Percentiles rank a stretch among this genome's conserved stretches.
These are phyloP conservation scores for Ambispora gerdemannii DNA, from an alignment of 192 early-diverging fungal species.

Conservation along the genomic window DNA sequence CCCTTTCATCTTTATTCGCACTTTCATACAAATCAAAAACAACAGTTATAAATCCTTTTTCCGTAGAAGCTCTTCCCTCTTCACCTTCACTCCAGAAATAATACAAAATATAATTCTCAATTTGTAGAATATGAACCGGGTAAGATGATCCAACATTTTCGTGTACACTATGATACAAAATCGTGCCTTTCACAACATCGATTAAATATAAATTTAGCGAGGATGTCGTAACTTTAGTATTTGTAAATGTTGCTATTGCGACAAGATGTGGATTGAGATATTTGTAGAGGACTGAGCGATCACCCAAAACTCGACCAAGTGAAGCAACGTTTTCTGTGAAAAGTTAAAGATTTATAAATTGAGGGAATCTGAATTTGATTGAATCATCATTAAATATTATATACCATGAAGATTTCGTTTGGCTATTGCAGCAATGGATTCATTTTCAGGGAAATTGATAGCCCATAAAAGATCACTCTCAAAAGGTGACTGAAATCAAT, in stretches of 20 bases:
- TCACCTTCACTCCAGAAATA: slow-evolving; percentile 83
- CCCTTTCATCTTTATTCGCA: slow-evolving; percentile 63
- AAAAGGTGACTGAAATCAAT: slow-evolving; percentile 2
- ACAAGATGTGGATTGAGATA: slow-evolving; percentile 94
- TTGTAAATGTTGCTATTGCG: slow-evolving; percentile 64
- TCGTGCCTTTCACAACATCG: slow-evolving; percentile 83
- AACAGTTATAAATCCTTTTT: slow-evolving; percentile 75
- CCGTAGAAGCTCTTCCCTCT: slow-evolving; percentile 34
- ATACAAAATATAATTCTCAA: slow-evolving; percentile 87
- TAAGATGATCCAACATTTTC: slow-evolving; percentile 50
- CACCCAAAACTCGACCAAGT: slow-evolving; percentile 87
- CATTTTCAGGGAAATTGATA: slow-evolving; percentile 55
- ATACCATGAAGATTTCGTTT: slow-evolving; percentile 41
- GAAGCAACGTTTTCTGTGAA: slow-evolving; percentile 70
- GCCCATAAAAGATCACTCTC: slow-evolving; percentile 39
- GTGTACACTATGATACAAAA: slow-evolving; percentile 72
- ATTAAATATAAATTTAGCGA: slow-evolving; percentile 73
- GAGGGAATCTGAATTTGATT: background rate
- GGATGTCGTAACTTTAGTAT: slow-evolving; percentile 26
- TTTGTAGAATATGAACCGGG: slow-evolving; percentile 66
- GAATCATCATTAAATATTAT: background rate
- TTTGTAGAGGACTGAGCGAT: slow-evolving; percentile 97
- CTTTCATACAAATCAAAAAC: slow-evolving; percentile 89
- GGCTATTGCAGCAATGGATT: slow-evolving; percentile 46
- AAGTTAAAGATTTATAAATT: background rate